A percentile compares a stretch with the other conserved stretches of the same genome.
Conservation (phyloP, 352 stramenopile species). For the Blastocystis sp. region DNA sequence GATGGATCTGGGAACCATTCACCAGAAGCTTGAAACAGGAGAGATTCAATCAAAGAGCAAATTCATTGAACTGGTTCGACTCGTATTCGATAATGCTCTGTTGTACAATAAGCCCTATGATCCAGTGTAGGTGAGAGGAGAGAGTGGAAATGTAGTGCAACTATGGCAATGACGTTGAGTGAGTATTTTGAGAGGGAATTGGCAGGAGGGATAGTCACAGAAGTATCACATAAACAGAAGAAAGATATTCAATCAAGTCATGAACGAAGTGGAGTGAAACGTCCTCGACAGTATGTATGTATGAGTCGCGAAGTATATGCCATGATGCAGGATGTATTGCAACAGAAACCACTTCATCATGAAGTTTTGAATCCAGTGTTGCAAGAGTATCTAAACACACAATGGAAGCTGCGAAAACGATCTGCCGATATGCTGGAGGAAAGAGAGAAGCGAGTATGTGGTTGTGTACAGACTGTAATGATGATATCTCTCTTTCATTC, state of each 20-base stretch:
- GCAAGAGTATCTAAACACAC: no score
- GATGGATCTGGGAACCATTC: slow-evolving; percentile 75
- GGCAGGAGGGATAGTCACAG: not conserved
- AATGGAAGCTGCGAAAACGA: no score
- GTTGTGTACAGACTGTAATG: no score
- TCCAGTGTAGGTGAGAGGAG: slow-evolving; percentile 69
- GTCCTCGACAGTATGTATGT: not conserved
- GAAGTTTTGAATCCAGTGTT: not conserved
- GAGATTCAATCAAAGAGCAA: slow-evolving; percentile 75
- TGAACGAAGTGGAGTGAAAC: no score
- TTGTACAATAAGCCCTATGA: slow-evolving; percentile 79
- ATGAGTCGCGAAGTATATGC: not conserved
- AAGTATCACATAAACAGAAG: not conserved
- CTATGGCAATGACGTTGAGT: not conserved
- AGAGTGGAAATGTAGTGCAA: not conserved
- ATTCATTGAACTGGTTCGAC: slow-evolving; percentile 83
- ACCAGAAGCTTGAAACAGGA: slow-evolving; percentile 70
- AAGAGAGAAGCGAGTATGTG: no score
- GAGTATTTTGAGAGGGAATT: slow-evolving; percentile 9
- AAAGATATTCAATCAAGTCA: not conserved
- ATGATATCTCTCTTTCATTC: not conserved
- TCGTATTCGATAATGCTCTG: slow-evolving; percentile 95
- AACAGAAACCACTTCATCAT: not conserved
- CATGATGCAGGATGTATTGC: not conserved
- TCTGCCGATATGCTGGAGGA: no score